Percentiles rank a stretch among this genome's conserved stretches.
Conservation (phyloP, 1,284 basidiomycete species). For the Sporisorium iseilematis-ciliati region DNA sequence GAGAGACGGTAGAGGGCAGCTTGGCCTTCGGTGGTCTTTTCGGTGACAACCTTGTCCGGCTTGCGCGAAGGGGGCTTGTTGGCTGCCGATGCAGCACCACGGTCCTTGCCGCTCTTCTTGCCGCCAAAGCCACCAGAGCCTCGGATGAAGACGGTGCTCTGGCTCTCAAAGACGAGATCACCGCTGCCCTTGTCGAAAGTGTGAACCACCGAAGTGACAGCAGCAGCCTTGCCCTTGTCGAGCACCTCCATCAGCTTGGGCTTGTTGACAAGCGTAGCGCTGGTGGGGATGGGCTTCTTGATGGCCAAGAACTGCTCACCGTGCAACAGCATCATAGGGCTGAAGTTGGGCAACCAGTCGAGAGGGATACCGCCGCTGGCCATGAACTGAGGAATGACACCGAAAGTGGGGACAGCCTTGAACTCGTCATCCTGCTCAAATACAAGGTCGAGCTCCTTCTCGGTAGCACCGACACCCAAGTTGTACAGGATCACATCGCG, state of each 20-base stretch:
- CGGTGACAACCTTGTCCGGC: constrained; percentile 64
- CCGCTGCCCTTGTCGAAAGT: constrained; percentile 74
- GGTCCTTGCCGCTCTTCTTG: constrained; percentile 86
- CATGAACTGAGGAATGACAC: constrained; percentile 91
- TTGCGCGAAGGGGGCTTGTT: constrained; percentile 79
- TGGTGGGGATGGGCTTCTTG: constrained; percentile 87
- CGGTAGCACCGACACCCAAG: constrained; percentile 93
- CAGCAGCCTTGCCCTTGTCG: constrained; percentile 67
- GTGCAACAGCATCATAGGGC: constrained; percentile 94
- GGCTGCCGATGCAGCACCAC: constrained; percentile 86
- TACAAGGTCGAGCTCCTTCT: constrained; percentile 89
- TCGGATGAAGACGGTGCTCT: constrained; percentile 91
- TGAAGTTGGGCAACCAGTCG: constrained; percentile 94
- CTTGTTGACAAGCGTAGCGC: constrained; percentile 83
- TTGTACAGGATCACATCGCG: constrained; percentile 96
- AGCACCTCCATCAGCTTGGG: constrained; percentile 75
- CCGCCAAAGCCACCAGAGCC: constrained; percentile 96
- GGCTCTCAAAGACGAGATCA: constrained; percentile 89
- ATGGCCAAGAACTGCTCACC: constrained; percentile 96
- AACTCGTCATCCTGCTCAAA: constrained; percentile 92
- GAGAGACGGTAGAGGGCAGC: constrained; percentile 79
- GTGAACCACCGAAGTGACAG: constrained; percentile 51
- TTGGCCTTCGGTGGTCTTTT: constrained; percentile 70
- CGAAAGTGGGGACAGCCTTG: constrained; percentile 88
- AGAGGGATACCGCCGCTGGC: constrained; percentile 71